Conservation (phyloP, 805 yeast genomes). For the Debaryomyces castellii region DNA sequence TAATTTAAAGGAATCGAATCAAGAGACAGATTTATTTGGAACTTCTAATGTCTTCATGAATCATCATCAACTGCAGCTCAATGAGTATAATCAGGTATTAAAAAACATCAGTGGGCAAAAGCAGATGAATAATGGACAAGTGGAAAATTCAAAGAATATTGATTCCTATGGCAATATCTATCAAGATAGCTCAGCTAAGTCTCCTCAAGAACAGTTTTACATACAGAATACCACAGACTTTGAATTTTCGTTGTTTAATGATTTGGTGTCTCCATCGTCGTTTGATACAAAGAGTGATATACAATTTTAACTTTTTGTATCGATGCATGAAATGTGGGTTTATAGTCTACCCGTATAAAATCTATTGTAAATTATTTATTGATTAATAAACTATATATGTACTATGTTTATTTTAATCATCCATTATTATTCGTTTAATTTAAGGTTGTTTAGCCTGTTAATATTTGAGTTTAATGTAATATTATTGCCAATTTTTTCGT, state of each 20-base stretch:
- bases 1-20: background rate
- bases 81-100: constrained; percentile 3
- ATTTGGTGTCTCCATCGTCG: constrained; percentile 9
- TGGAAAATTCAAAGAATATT: background rate
- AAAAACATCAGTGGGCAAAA: background rate
- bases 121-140: background rate
- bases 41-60: background rate
- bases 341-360: background rate
- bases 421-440: constrained; percentile 12
- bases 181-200: background rate
- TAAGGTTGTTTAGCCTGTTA: constrained; percentile 29
- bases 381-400: background rate
- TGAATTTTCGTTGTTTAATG: constrained; percentile 9
- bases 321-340: background rate
- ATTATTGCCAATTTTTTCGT: constrained; percentile 13
- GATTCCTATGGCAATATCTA: background rate
- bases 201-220: background rate
- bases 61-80: constrained; percentile 1
- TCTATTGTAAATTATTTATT: constrained; percentile 1
- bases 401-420: background rate
- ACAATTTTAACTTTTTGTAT: background rate
- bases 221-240: constrained; percentile 1
- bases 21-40: background rate
- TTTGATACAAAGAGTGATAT: constrained; percentile 7
- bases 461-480: constrained; percentile 32